A percentile compares a stretch with the other conserved stretches of the same genome.
These are phyloP conservation scores for Talaromyces liani DNA, from an alignment of 495 filamentous ascomycete species.

Conservation along the genomic window DNA sequence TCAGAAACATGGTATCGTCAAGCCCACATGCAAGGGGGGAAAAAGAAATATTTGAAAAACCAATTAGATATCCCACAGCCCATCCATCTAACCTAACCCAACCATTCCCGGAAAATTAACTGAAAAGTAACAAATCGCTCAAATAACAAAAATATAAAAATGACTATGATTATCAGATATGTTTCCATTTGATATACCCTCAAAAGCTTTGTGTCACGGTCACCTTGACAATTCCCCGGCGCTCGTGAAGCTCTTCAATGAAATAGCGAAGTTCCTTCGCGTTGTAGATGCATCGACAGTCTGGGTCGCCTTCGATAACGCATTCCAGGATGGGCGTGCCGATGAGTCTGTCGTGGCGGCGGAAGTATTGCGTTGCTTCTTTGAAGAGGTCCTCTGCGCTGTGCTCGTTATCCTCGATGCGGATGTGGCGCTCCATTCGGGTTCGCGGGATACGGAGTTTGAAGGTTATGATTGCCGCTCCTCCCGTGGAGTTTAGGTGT, in stretches of 20 bases:
- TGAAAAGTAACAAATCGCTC: not conserved
- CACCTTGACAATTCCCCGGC: not conserved
- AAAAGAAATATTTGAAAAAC: not conserved
- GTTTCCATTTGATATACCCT: not conserved
- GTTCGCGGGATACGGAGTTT: not conserved
- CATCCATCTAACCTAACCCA: not conserved
- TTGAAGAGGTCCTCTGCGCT: not conserved
- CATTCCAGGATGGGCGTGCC: constrained; percentile 2
- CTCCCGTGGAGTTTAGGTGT: not conserved
- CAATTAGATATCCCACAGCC: not conserved
- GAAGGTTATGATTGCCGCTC: not conserved
- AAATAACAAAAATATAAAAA: not conserved
- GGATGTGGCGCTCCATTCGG: constrained; percentile 2
- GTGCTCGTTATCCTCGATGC: not conserved
- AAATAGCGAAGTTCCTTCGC: constrained; percentile 4
- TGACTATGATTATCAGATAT: not conserved
- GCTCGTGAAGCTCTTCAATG: constrained; percentile 1
- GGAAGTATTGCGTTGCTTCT: constrained; percentile 3
- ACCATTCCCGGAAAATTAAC: not conserved
- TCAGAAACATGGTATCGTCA: not conserved
- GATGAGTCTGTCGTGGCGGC: not conserved
- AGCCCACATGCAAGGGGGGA: not conserved
- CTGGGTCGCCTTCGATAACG: constrained; percentile 3
- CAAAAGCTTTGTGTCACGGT: constrained; percentile 2
- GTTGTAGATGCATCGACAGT: constrained; percentile 6